Conservation (phyloP, 1,284 basidiomycete genomes). For the Sphaerobolus stellatus region DNA sequence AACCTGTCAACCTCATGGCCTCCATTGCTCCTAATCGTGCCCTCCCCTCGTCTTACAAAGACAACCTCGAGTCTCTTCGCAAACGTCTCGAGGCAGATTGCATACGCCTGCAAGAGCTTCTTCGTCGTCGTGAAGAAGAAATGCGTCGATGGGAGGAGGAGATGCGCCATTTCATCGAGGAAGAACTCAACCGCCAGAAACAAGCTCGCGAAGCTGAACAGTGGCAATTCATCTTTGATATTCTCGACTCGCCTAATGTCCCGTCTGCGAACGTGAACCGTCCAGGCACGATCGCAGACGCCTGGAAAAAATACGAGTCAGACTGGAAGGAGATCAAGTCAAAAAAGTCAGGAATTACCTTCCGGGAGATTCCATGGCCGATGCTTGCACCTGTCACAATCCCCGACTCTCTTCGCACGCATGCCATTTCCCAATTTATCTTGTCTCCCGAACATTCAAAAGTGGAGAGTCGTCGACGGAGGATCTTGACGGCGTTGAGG, state of each 20-base stretch:
- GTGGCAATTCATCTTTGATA: too few relatives aligned
- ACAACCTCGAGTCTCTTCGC: too few relatives aligned
- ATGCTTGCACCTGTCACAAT: conserved; percentile 40
- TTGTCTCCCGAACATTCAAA: conserved; percentile 61
- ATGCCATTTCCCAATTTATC: conserved; percentile 54
- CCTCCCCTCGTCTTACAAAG: too few relatives aligned
- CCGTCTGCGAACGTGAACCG: too few relatives aligned
- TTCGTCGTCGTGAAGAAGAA: conserved; percentile 8
- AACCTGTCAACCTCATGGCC: too few relatives aligned
- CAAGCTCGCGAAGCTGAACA: not conserved
- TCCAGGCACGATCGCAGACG: not conserved
- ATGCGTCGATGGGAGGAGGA: conserved; percentile 9
- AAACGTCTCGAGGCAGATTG: too few relatives aligned
- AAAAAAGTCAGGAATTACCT: conserved; percentile 38
- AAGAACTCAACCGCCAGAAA: not conserved
- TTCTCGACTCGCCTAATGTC: too few relatives aligned
- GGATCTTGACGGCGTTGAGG: conserved; percentile 60
- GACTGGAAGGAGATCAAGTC: conserved; percentile 3
- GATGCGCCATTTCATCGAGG: not conserved
- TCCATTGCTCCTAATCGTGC: too few relatives aligned
- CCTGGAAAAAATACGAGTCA: conserved; percentile 9
- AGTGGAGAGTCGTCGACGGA: conserved; percentile 55
- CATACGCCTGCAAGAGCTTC: conserved; percentile 3
- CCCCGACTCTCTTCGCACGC: conserved; percentile 49
- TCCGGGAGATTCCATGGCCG: conserved; percentile 72